A percentile compares a stretch with the other conserved stretches of the same genome.
These are phyloP conservation scores for Aspergillus thermomutatus DNA, from an alignment of 2,329 filamentous ascomycete genomes.

Conservation along the genomic window DNA sequence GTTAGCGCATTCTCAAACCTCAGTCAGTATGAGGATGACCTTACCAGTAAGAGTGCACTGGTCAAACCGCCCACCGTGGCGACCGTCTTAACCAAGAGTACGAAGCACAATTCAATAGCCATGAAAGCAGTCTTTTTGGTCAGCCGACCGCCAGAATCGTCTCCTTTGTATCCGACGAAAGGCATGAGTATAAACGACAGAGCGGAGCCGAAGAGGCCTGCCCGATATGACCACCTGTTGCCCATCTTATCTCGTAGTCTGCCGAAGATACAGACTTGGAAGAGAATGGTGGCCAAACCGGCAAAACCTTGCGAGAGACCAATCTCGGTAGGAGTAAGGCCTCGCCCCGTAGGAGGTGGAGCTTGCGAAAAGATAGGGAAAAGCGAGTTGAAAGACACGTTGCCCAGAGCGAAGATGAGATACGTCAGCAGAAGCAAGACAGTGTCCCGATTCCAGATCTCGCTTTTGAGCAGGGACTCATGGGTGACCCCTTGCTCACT, in stretches of 20 bases:
- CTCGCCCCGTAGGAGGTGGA: constrained; percentile 69
- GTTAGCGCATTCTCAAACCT: not conserved
- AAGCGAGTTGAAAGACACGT: constrained; percentile 91
- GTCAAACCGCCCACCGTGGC: constrained; percentile 86
- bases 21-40: constrained; percentile 21
- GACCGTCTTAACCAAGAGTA: constrained; percentile 84
- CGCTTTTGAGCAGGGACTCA: constrained; percentile 51
- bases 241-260: constrained; percentile 74
- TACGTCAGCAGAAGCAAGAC: constrained; percentile 79
- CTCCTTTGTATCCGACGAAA: constrained; percentile 75
- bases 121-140: constrained; percentile 66
- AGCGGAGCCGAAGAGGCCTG: constrained; percentile 74
- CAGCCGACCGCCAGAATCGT: constrained; percentile 53
- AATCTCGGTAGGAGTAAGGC: constrained; percentile 73
- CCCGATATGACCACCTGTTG: constrained; percentile 79
- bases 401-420: constrained; percentile 87
- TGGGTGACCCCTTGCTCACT: constrained; percentile 39
- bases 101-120: constrained; percentile 74
- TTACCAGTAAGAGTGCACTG: constrained; percentile 79
- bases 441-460: constrained; percentile 75
- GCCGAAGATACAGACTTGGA: constrained; percentile 84
- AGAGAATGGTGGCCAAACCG: constrained; percentile 79
- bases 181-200: constrained; percentile 84
- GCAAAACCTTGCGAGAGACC: constrained; percentile 82
- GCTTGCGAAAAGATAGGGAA: constrained; percentile 90